Evolutionary conservation across 116 monocot genomes (phyloP).

Genomic region (Zostera marina): DNA sequence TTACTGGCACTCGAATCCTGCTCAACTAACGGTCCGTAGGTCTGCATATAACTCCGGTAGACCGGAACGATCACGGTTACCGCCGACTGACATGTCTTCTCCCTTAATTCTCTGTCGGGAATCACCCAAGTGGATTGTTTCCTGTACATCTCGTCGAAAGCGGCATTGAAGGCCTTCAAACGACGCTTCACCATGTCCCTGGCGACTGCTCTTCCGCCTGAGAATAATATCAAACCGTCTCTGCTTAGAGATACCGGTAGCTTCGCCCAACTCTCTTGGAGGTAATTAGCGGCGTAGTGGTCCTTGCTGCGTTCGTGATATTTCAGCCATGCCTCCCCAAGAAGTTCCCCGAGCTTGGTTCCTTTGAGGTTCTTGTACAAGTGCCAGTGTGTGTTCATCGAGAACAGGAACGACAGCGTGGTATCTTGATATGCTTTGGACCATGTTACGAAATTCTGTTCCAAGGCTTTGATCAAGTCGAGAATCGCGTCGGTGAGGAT

Average conservation of each 20-base stretch:
- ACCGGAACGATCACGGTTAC: conserved; percentile 57
- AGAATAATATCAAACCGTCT: conserved; percentile 74
- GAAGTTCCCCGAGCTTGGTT: conserved; percentile 58
- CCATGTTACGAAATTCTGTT: conserved; percentile 69
- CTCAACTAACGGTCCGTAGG: conserved; percentile 87
- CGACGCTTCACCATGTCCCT: conserved; percentile 79
- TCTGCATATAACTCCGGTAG: conserved; percentile 89
- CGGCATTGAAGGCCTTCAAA: conserved; percentile 59
- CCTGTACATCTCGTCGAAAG: conserved; percentile 70
- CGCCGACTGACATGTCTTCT: conserved; percentile 47
- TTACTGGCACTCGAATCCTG: conserved; percentile 79
- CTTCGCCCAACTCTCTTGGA: conserved; percentile 78
- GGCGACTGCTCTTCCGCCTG: conserved; percentile 78
- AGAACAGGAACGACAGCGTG: conserved; percentile 43
- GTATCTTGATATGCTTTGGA: conserved; percentile 51
- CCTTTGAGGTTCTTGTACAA: conserved; percentile 66
- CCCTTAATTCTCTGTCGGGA: conserved; percentile 60
- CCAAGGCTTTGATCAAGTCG: conserved; percentile 56
- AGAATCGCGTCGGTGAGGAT: conserved; percentile 44
- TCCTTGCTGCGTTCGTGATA: conserved; percentile 84
- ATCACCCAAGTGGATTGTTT: conserved; percentile 69
- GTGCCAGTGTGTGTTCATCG: conserved; percentile 91
- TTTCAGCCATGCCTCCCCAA: conserved; percentile 57
- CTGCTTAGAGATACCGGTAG: conserved; percentile 51
- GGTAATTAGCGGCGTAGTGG: conserved; percentile 30